Conservation (phyloP, 1,284 basidiomycete genomes). For the Abortiporus biennis region DNA sequence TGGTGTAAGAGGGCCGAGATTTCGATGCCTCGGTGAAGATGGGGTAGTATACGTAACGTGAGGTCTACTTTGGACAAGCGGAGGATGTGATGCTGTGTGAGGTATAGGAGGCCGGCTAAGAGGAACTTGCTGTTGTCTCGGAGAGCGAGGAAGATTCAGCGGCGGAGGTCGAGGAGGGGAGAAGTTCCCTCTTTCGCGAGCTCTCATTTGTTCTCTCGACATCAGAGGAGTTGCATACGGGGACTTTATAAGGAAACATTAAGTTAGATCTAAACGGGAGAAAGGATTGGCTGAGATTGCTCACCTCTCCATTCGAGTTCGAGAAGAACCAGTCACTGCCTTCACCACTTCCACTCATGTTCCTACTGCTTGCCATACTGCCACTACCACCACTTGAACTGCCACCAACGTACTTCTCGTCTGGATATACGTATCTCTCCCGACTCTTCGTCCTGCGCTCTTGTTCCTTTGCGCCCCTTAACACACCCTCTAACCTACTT, state of each 20-base stretch:
- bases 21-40: slow-evolving; percentile 10
- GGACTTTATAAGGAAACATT: no score
- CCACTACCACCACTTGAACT: slow-evolving; percentile 16
- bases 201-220: no score
- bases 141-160: slow-evolving; percentile 6
- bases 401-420: no score
- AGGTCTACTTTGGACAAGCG: no score
- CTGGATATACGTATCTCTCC: no score
- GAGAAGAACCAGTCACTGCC: no score
- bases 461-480: slow-evolving; percentile 29
- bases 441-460: slow-evolving; percentile 16
- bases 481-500: slow-evolving; percentile 47
- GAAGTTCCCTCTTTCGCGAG: slow-evolving; percentile 1
- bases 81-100: not conserved
- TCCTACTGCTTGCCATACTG: slow-evolving; percentile 27
- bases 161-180: slow-evolving; percentile 11
- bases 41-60: not conserved
- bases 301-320: slow-evolving; percentile 20
- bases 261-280: no score
- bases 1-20: slow-evolving; percentile 19
- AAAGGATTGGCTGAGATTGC: no score
- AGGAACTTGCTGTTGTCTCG: slow-evolving; percentile 4
- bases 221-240: no score
- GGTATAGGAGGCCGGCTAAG: not conserved
- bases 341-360: slow-evolving; percentile 25